Evolutionary conservation across 2,329 filamentous ascomycete genomes (phyloP).

Genomic region (Penicillium sp.): DNA sequence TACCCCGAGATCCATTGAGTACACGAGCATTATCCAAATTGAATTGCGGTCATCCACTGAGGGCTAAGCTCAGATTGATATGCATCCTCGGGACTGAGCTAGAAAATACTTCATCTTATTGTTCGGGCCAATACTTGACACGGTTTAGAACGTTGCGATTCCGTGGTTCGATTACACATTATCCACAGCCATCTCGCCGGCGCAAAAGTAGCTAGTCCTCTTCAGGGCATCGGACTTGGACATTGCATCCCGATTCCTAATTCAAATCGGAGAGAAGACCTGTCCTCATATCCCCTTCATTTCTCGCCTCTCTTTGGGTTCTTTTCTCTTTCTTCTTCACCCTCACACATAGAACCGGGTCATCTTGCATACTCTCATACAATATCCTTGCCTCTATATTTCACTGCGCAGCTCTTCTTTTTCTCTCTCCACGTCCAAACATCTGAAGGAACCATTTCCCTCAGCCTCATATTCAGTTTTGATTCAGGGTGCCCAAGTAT

Average conservation of each 20-base stretch:
- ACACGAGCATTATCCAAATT: not conserved
- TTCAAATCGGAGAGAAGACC: not conserved
- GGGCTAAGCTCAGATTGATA: not conserved
- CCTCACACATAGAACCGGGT: not conserved
- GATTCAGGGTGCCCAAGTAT: slow-evolving; percentile 10
- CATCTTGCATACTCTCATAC: not conserved
- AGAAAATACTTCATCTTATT: not conserved
- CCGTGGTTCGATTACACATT: not conserved
- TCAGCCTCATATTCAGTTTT: slow-evolving; percentile 2
- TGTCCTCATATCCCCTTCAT: not conserved
- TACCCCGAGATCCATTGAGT: not conserved
- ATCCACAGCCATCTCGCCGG: not conserved
- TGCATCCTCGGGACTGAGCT: not conserved
- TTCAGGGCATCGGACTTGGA: not conserved
- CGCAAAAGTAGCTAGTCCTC: not conserved
- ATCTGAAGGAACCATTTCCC: slow-evolving; percentile 2
- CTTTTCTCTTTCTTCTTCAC: slow-evolving; percentile 4
- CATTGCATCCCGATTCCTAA: not conserved
- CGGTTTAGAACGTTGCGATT: not conserved
- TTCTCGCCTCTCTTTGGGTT: not conserved
- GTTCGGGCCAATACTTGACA: not conserved
- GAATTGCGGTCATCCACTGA: not conserved
- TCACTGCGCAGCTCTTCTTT: not conserved
- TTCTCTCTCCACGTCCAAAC: not conserved
- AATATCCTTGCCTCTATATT: not conserved